Base-by-base conservation (phyloP, 2,329 filamentous ascomycete species). In the Ramularia collo-cygni region DNA sequence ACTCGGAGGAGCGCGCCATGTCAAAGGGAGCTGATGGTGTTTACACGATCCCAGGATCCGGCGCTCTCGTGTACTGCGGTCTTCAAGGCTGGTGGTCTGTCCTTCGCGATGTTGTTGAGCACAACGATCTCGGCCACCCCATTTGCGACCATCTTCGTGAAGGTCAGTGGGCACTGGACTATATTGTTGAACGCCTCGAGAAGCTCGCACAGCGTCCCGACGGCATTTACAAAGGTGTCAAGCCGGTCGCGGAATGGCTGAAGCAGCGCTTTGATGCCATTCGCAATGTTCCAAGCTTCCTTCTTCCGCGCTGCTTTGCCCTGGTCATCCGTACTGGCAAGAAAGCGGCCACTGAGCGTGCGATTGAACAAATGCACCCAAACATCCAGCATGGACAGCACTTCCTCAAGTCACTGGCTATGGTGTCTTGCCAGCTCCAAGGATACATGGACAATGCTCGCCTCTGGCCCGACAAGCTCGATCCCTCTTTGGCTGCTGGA, bases 61-160 rank as follows among this genome's bases (percentile, higher is more conserved):
- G 89, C 2, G 79, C 83, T 43, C 74, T 95, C 29, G 85, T 95
- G 2, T 98, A 96, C 62, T 90, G 90, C 44, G 92, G 92, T 45
- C 73, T 98, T n/a, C 92, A 98, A 62, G 93, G 93, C 27, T 98
- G 92, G 90, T 95, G 90, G 88, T 95, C 88, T 60, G 71, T 95
- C 1, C 68, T 98, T 29, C 82, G 87, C 53, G 74, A 84, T 42
- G 83, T 98, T 46, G 85, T 96, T 53, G 76, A 74, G 36, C 80
- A 92, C 48, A 98, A 98, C 61, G 80, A 96, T 58, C 76, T 98
- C 7, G 92, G 85, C 1, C 92, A 98, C 59, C 85, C 92, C 0
- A 74, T 98, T 8, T 96, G 90, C 63, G 83, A 95, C 56, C 90
- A 98, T 57, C 75, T 98, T 4, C 81, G 92, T 36, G 77, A 93